Evolutionary conservation across 768 basidiomycete species (phyloP).

Genomic region (Gelatoporia subvermispora): DNA sequence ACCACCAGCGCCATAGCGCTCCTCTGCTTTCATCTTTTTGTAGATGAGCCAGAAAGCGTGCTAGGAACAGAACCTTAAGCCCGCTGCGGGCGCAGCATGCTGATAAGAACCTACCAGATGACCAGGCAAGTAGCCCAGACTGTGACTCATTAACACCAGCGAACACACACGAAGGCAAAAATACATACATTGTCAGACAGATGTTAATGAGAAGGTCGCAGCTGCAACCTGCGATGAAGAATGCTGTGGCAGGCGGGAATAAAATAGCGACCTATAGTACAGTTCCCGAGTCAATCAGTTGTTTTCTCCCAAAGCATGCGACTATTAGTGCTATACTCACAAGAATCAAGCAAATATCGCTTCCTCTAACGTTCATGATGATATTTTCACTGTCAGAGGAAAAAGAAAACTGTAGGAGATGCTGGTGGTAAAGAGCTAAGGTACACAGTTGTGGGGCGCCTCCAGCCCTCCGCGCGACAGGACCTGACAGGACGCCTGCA

Average conservation of each 20-base stretch:
- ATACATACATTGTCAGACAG: slow-evolving; percentile 65
- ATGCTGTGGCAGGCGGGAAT: slow-evolving; percentile 79
- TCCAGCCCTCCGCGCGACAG: too few species aligned
- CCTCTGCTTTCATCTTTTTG: slow-evolving; percentile 84
- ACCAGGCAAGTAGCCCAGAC: slow-evolving; percentile 75
- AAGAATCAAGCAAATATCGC: slow-evolving; percentile 76
- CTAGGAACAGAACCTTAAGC: slow-evolving; percentile 21
- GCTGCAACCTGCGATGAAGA: slow-evolving; percentile 74
- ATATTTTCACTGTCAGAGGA: background rate
- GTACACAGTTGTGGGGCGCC: too few species aligned
- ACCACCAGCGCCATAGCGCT: slow-evolving; percentile 71
- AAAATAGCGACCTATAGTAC: slow-evolving; percentile 63
- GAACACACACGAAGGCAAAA: background rate
- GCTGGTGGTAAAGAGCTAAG: too few species aligned
- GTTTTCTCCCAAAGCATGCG: background rate
- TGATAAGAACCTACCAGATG: slow-evolving; percentile 35
- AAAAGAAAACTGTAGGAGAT: too few species aligned
- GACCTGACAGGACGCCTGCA: too few species aligned
- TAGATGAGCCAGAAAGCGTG: slow-evolving; percentile 92
- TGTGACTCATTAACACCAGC: slow-evolving; percentile 19
- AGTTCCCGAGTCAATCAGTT: background rate
- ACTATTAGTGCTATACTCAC: slow-evolving; percentile 34
- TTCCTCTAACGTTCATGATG: slow-evolving; percentile 44
- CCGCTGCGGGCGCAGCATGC: background rate
- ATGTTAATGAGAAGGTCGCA: slow-evolving; percentile 88